Conservation (phyloP, 371 early-diverging fungal species). For the Mortierella sp. region DNA sequence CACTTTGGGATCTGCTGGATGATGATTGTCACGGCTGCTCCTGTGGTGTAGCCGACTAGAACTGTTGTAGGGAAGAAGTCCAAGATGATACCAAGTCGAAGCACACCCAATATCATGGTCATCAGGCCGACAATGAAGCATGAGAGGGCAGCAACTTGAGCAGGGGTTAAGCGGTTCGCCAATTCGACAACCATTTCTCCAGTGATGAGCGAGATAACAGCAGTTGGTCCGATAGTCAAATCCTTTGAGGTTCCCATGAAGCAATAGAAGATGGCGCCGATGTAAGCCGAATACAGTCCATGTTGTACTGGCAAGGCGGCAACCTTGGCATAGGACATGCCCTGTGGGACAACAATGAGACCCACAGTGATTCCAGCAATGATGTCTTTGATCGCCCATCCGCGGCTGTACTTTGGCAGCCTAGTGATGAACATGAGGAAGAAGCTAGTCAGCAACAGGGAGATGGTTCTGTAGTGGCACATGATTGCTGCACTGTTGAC, state of each 20-base stretch:
- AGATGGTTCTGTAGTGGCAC: too few relatives aligned
- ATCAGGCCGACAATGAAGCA: conserved; percentile 74
- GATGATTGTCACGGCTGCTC: conserved; percentile 82
- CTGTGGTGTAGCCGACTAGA: conserved; percentile 80
- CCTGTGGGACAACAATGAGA: conserved; percentile 84
- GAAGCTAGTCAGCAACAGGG: too few relatives aligned
- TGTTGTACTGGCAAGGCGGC: conserved; percentile 84
- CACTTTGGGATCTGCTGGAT: conserved; percentile 82
- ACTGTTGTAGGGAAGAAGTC: conserved; percentile 86
- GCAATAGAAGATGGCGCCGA: conserved; percentile 82
- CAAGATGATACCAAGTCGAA: conserved; percentile 82
- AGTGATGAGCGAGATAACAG: conserved; percentile 81
- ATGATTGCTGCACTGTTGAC: too few relatives aligned
- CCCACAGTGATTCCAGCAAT: conserved; percentile 91
- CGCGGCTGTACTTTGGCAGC: conserved; percentile 54
- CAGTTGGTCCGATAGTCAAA: conserved; percentile 89
- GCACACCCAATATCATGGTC: conserved; percentile 69
- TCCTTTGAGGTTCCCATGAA: conserved; percentile 88
- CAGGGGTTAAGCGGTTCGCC: conserved; percentile 53
- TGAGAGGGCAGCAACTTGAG: conserved; percentile 61
- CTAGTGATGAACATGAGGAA: conserved; percentile 12
- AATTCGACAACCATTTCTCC: conserved; percentile 59
- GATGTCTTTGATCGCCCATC: conserved; percentile 84
- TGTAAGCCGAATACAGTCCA: conserved; percentile 88
- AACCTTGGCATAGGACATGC: conserved; percentile 86